phyloP scores from a whole-genome alignment of 495 filamentous ascomycete genomes.

The Penicillium desertorum region DNA sequence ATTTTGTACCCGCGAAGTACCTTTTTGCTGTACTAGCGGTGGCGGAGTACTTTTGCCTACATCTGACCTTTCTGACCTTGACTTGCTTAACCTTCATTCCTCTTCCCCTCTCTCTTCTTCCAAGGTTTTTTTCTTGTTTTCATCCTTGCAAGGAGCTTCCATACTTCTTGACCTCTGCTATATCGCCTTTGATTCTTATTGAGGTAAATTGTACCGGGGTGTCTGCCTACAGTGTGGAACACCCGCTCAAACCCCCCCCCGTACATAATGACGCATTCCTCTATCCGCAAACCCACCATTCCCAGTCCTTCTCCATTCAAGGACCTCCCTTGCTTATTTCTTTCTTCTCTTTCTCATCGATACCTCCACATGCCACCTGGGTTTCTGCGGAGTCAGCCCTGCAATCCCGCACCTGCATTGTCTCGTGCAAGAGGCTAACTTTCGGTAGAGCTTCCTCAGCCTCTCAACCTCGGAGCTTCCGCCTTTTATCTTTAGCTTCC shows the following conservation, averaged over 20 bases:
- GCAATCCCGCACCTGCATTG: constrained; percentile 9
- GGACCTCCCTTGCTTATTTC: constrained; percentile 19
- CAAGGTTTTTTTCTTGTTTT: constrained; percentile 4
- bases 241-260: constrained; percentile 24
- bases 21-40: constrained; percentile 23
- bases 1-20: constrained; percentile 20
- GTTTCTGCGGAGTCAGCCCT: constrained; percentile 27
- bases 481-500: constrained; percentile 1
- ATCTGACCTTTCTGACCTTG: not conserved
- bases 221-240: constrained; percentile 11
- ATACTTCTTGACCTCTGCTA: not conserved
- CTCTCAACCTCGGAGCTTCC: constrained; percentile 19
- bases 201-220: constrained; percentile 10
- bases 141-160: not conserved
- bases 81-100: constrained; percentile 1
- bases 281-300: constrained; percentile 24
- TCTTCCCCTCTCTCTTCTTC: constrained; percentile 1
- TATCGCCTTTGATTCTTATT: not conserved
- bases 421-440: constrained; percentile 23
- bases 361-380: constrained; percentile 26
- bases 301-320: constrained; percentile 17
- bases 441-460: constrained; percentile 22
- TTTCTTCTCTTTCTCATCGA: constrained; percentile 8
- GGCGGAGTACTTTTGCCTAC: constrained; percentile 30
- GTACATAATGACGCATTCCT: constrained; percentile 47